These are phyloP conservation scores for Geranomyces michiganensis DNA, from an alignment of 192 early-diverging fungal species.

Conservation along the genomic window DNA sequence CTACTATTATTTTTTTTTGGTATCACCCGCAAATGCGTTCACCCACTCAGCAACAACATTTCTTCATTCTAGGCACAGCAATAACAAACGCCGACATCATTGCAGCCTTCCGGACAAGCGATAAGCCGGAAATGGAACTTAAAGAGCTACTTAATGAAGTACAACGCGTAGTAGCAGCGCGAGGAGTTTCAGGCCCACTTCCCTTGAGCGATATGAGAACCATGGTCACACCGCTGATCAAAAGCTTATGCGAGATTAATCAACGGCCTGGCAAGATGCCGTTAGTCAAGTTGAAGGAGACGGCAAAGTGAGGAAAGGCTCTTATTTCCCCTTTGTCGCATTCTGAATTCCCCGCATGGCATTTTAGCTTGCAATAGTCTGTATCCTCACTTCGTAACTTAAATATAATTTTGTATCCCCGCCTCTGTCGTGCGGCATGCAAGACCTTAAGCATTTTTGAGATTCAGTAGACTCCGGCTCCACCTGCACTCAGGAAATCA, in stretches of 20 bases:
- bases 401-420: too few species aligned
- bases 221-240: conserved; percentile 8
- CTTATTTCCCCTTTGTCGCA: neutral
- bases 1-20: neutral
- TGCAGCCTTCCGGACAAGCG: neutral
- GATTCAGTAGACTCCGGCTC: neutral
- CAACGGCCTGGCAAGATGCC: neutral
- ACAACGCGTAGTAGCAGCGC: neutral
- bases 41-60: conserved; percentile 4
- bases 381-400: neutral
- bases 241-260: neutral
- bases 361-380: neutral
- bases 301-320: neutral
- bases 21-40: neutral
- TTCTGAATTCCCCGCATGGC: neutral
- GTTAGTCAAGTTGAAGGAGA: conserved; percentile 4
- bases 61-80: neutral
- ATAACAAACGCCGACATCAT: conserved; percentile 1
- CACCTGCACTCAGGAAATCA: neutral
- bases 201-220: neutral
- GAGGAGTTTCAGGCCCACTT: neutral
- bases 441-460: too few species aligned
- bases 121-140: conserved; percentile 3
- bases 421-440: too few species aligned
- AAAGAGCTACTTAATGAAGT: conserved; percentile 12